These are phyloP conservation scores for Rosa rugosa DNA, from an alignment of 306 rosid species.

Conservation along the genomic window DNA sequence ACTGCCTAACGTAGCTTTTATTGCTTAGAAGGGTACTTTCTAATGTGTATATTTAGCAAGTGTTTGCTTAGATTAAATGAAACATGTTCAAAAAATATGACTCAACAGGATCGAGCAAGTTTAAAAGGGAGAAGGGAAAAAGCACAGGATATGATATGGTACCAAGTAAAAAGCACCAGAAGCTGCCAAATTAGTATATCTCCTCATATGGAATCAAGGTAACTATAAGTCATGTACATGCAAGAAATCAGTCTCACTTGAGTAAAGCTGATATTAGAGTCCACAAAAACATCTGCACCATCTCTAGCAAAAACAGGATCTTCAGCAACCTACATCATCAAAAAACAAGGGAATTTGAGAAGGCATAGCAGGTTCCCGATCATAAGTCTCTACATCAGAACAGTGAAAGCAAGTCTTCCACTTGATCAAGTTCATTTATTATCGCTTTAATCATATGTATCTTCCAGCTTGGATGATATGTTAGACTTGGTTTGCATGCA, in stretches of 20 bases:
- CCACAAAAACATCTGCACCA: conserved; percentile 87
- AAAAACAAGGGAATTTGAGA: conserved; percentile 29
- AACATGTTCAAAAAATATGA: not conserved
- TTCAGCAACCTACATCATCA: conserved; percentile 68
- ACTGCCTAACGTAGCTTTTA: not conserved
- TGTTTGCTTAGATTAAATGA: not conserved
- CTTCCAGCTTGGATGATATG: not conserved
- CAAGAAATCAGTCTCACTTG: conserved; percentile 51
- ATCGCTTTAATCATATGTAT: not conserved
- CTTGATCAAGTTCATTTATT: not conserved
- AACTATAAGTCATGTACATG: conserved; percentile 13
- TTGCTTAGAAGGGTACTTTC: not conserved
- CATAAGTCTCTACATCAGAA: not conserved
- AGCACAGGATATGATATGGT: not conserved
- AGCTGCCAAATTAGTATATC: not conserved
- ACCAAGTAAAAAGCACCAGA: not conserved
- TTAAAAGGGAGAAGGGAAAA: not conserved
- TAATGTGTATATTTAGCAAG: not conserved
- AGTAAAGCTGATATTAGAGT: conserved; percentile 92
- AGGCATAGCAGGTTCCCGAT: conserved; percentile 10
- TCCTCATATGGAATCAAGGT: not conserved
- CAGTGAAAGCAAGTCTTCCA: not conserved
- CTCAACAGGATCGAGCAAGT: not conserved
- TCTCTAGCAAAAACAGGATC: conserved; percentile 79
- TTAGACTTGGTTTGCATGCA: not conserved